Percentiles rank a stretch among this genome's conserved stretches.
Evolutionary conservation across 257 asterid species (phyloP).

Genomic region (Nicotiana otophora): DNA sequence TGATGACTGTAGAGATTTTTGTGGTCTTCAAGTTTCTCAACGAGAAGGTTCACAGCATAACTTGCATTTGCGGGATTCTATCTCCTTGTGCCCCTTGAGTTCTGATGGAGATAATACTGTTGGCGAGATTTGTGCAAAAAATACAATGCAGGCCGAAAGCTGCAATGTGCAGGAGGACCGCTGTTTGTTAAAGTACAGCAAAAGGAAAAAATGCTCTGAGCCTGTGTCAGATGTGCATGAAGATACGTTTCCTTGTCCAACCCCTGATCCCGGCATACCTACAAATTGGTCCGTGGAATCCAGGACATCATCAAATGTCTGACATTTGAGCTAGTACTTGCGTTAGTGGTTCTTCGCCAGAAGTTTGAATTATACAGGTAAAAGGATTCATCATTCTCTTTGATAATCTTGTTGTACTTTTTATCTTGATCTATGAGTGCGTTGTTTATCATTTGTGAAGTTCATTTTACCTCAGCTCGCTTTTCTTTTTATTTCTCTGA

Average conservation of each 20-base stretch:
- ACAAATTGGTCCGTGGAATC: slow-evolving; percentile 30
- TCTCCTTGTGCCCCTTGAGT: slow-evolving; percentile 11
- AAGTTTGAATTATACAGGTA: slow-evolving; percentile 35
- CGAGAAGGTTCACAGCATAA: slow-evolving; percentile 16
- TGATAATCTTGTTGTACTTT: neutral
- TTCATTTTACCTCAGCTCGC: neutral
- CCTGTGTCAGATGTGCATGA: slow-evolving; percentile 4
- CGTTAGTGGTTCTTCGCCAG: slow-evolving; percentile 10
- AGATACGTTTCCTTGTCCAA: neutral
- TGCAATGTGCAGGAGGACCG: slow-evolving; percentile 26
- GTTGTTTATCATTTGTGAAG: neutral
- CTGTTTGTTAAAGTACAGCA: slow-evolving; percentile 41
- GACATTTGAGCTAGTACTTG: slow-evolving; percentile 20
- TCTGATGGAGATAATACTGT: slow-evolving; percentile 20
- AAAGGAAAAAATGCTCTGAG: slow-evolving; percentile 31
- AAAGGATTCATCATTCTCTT: neutral
- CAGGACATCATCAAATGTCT: slow-evolving; percentile 29
- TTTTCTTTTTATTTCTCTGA: neutral
- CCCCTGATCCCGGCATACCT: slow-evolving; percentile 24
- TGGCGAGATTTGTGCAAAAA: slow-evolving; percentile 19
- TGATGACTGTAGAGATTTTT: slow-evolving; percentile 15
- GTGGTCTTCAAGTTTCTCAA: slow-evolving; percentile 20
- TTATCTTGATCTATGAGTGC: neutral
- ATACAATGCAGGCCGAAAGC: slow-evolving; percentile 22
- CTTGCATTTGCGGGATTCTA: slow-evolving; percentile 1